Percentiles rank a stretch among this genome's conserved stretches.
phyloP scores from a whole-genome alignment of 1,284 basidiomycete genomes.

The Ustilago esculenta region DNA sequence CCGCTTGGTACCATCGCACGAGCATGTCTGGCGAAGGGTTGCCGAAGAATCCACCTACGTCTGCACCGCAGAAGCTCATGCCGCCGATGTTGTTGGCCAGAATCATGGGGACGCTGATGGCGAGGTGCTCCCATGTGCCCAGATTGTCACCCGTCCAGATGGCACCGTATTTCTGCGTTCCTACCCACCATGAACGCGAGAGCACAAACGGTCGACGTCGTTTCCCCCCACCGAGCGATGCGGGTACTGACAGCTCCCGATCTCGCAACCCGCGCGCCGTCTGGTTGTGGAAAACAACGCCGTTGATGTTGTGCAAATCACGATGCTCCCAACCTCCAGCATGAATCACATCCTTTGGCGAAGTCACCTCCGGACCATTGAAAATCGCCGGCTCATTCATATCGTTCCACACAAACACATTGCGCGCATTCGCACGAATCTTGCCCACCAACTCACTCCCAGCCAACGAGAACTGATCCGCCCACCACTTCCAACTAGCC shows the following conservation, averaged over 20 bases:
- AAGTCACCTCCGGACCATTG: constrained; percentile 97
- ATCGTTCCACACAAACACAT: constrained; percentile 95
- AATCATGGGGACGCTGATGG: constrained; percentile 91
- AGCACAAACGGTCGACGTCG: constrained; percentile 82
- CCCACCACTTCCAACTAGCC: constrained; percentile 88
- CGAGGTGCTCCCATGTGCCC: constrained; percentile 97
- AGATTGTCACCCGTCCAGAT: constrained; percentile 99
- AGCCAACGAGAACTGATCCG: constrained; percentile 51
- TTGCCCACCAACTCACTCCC: constrained; percentile 39
- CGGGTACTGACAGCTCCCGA: constrained; percentile 74
- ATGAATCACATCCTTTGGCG: constrained; percentile 93
- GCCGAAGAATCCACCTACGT: constrained; percentile 98
- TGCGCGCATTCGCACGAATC: constrained; percentile 66
- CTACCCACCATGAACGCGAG: constrained; percentile 92
- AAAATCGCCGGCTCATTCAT: constrained; percentile 99
- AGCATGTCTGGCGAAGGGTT: constrained; percentile 94
- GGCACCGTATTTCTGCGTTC: constrained; percentile 92
- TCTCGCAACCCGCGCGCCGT: constrained; percentile 83
- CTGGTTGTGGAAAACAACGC: constrained; percentile 73
- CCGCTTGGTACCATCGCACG: constrained; percentile 95
- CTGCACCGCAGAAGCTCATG: constrained; percentile 90
- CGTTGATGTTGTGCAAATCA: constrained; percentile 90
- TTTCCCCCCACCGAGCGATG: constrained; percentile 71
- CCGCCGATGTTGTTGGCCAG: constrained; percentile 90
- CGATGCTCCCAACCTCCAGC: constrained; percentile 96